phyloP scores from a whole-genome alignment of 2,329 filamentous ascomycete genomes.

The Amphichorda felina region DNA sequence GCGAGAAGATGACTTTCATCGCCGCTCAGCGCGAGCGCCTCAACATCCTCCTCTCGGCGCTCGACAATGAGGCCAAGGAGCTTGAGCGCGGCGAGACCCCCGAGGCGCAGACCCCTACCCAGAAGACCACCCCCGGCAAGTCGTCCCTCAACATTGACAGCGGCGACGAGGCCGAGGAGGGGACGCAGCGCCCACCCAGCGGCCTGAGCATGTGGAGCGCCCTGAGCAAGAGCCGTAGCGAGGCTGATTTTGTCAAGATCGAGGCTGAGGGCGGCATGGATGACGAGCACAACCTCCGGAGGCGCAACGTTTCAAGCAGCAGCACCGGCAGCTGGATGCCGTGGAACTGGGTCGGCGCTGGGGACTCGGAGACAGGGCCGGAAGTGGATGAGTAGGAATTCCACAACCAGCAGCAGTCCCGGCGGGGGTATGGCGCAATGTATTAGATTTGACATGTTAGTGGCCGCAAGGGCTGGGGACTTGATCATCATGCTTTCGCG shows the following conservation, averaged over 20 bases:
- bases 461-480: background rate
- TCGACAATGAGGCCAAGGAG: constrained; percentile 66
- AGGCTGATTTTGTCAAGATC: constrained; percentile 82
- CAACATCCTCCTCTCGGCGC: constrained; percentile 59
- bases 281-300: constrained; percentile 27
- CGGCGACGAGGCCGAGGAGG: constrained; percentile 15
- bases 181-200: constrained; percentile 29
- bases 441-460: constrained; percentile 6
- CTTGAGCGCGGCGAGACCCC: constrained; percentile 24
- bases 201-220: constrained; percentile 38
- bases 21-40: constrained; percentile 69
- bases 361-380: constrained; percentile 20
- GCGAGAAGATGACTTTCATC: constrained; percentile 64
- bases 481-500: background rate
- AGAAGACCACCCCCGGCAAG: background rate
- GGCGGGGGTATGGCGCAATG: constrained; percentile 16
- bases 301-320: constrained; percentile 14
- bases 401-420: constrained; percentile 2
- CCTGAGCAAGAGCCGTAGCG: constrained; percentile 72
- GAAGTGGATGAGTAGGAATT: constrained; percentile 23
- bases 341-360: constrained; percentile 29
- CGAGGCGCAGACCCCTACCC: constrained; percentile 8
- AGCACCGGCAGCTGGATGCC: constrained; percentile 28
- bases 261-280: constrained; percentile 59
- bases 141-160: constrained; percentile 11